Base-by-base conservation (phyloP, 768 basidiomycete genomes). In the Tricholoma saponaceum region DNA sequence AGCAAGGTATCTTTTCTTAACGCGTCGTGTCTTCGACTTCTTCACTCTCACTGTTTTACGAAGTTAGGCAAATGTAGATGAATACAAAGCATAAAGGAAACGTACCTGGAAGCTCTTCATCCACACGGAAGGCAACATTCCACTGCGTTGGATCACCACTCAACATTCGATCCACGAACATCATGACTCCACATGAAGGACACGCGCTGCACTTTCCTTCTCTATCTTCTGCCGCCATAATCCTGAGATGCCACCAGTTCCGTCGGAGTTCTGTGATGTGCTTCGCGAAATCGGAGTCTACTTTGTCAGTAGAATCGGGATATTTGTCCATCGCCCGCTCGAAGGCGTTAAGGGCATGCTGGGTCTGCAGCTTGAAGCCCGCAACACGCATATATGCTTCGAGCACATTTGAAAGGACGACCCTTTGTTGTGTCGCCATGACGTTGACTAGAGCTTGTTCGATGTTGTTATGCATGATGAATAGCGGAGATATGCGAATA, bases 401-500 rank as follows among this genome's bases (percentile, higher is more conserved):
- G 9, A 65, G 51, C 13, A 68, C 62, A 32, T 61, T 68, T 41
- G 23, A 43, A 22, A 64, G 57, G 37, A 52, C 51, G 49, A 65
- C 63, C 16, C 60, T 58, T 56, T 68, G 57, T 5, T 63, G 56
- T 4, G 62, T 49, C 20, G 60, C 51, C 16, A 68, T 54, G 22
- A 68, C 64, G 14, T 63, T 51, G 30, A 62, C 54, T 20, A 64
- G 55, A 1, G 65, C 65, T 30, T 58, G 65, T 37, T 66, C 59
- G 44, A 68, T 57, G 47, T 66, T 67, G 35, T 59, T 66, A 39
- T 51, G 59, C 63, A 64, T 62, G 13, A 16, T 39, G 35, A 23
- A 12, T 2, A 41, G n/a, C 18, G 9, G 39, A 16, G 22, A 22
- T 9, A 12, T 44, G 22, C 10, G 14, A 14, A 43, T 18, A 43